These are phyloP conservation scores for Ganoderma lucidum DNA, from an alignment of 1,284 basidiomycete genomes.

Conservation along the genomic window DNA sequence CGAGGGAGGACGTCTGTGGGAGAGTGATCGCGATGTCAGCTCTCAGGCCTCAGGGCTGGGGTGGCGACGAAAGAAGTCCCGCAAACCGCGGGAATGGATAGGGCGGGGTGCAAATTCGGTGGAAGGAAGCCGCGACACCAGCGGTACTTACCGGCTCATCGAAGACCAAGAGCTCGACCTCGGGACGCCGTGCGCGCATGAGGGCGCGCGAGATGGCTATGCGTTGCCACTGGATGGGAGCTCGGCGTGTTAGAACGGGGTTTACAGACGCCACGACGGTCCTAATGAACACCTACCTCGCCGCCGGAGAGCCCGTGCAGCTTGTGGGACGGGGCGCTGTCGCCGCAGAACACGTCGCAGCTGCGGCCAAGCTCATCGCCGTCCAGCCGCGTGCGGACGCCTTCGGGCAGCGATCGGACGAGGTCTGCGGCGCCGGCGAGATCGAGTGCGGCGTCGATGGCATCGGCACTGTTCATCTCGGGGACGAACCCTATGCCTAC, in stretches of 20 bases:
- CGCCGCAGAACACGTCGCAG: constrained; percentile 45
- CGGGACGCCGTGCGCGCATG: constrained; percentile 78
- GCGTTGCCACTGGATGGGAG: constrained; percentile 75
- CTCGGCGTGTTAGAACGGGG: background rate
- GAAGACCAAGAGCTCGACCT: constrained; percentile 80
- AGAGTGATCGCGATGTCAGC: constrained; percentile 9
- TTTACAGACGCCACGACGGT: background rate
- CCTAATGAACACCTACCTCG: constrained; percentile 58
- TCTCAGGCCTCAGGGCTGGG: background rate
- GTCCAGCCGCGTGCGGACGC: constrained; percentile 72
- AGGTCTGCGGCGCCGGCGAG: constrained; percentile 72
- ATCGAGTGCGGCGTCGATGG: constrained; percentile 66
- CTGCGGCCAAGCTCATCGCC: constrained; percentile 62
- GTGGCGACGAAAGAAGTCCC: constrained; percentile 1
- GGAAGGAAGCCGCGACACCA: constrained; percentile 5
- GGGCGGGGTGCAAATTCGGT: background rate
- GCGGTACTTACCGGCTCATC: constrained; percentile 73
- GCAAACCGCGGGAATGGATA: constrained; percentile 1
- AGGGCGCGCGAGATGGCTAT: constrained; percentile 85
- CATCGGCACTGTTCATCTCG: constrained; percentile 56
- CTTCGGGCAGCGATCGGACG: constrained; percentile 68
- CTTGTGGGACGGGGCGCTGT: constrained; percentile 39
- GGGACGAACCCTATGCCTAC: constrained; percentile 79
- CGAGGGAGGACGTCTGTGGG: constrained; percentile 76
- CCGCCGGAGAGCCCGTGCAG: constrained; percentile 80